phyloP scores from a whole-genome alignment of 2,329 filamentous ascomycete species.

The Allantophomopsis lycopodina region DNA sequence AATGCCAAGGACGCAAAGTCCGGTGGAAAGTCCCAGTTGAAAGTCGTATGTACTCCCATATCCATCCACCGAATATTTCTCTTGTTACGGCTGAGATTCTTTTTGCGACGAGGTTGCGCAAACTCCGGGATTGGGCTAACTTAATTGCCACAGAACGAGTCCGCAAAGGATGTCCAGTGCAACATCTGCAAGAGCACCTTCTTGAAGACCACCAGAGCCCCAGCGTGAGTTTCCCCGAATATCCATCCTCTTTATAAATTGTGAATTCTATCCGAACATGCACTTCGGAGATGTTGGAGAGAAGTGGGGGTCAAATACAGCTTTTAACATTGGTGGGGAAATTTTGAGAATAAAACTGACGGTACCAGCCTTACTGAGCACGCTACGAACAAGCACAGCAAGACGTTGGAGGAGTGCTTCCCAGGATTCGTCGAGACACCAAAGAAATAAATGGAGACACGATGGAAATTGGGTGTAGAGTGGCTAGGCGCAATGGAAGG shows the following conservation, averaged over 20 bases:
- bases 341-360: neutral
- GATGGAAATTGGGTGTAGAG: no score
- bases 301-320: neutral
- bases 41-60: conserved; percentile 35
- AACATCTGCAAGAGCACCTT: conserved; percentile 65
- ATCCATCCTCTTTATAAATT: neutral
- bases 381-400: conserved; percentile 64
- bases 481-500: no score
- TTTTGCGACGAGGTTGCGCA: neutral
- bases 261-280: neutral
- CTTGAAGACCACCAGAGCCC: conserved; percentile 62
- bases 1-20: no score
- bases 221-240: conserved; percentile 36
- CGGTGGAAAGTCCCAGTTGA: conserved; percentile 63
- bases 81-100: neutral
- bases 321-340: neutral
- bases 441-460: neutral
- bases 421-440: conserved; percentile 26
- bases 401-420: conserved; percentile 60
- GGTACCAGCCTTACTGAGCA: conserved; percentile 50
- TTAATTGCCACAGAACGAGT: conserved; percentile 40
- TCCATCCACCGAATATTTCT: neutral
- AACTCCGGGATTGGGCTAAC: neutral
- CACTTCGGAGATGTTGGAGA: no score
- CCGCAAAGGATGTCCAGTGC: conserved; percentile 67